Evolutionary conservation across 179 eudicot species (phyloP).

Genomic region (Gypsophila paniculata): DNA sequence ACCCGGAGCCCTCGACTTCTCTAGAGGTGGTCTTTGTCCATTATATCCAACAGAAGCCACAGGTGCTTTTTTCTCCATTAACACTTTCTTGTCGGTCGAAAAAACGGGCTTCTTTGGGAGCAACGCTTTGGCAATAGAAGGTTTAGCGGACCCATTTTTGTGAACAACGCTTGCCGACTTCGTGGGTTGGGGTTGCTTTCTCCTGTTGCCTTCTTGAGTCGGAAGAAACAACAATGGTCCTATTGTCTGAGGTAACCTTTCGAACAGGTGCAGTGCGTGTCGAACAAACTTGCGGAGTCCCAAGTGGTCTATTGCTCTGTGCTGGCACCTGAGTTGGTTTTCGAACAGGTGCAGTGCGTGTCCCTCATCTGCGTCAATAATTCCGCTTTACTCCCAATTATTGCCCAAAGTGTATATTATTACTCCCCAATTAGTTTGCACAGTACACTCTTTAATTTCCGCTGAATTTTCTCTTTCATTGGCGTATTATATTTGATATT

Average conservation of each 20-base stretch:
- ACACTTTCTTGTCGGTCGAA: constrained; percentile 32
- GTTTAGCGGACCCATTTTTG: constrained; percentile 54
- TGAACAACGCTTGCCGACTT: constrained; percentile 37
- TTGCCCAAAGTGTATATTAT: too few species aligned
- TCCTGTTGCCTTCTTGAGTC: constrained; percentile 30
- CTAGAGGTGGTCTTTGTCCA: constrained; percentile 35
- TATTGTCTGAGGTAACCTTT: constrained; percentile 30
- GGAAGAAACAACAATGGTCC: constrained; percentile 28
- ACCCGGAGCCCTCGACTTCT: constrained; percentile 33
- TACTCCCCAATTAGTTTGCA: too few species aligned
- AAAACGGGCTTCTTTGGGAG: constrained; percentile 33
- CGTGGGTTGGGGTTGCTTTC: constrained; percentile 36
- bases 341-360: too few species aligned
- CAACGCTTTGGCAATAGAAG: constrained; percentile 30
- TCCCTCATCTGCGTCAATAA: too few species aligned
- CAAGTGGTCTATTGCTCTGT: constrained; percentile 22
- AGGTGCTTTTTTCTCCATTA: constrained; percentile 24
- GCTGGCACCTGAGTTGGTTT: constrained; percentile 34
- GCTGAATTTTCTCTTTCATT: not conserved
- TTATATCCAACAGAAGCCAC: constrained; percentile 19
- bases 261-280: constrained; percentile 33
- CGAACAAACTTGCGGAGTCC: constrained; percentile 26
- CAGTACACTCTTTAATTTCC: not conserved
- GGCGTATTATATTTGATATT: too few species aligned
- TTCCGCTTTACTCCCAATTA: too few species aligned